These are phyloP conservation scores for Cercospora zeae-maydis DNA, from an alignment of 2,329 filamentous ascomycete genomes.

Conservation along the genomic window DNA sequence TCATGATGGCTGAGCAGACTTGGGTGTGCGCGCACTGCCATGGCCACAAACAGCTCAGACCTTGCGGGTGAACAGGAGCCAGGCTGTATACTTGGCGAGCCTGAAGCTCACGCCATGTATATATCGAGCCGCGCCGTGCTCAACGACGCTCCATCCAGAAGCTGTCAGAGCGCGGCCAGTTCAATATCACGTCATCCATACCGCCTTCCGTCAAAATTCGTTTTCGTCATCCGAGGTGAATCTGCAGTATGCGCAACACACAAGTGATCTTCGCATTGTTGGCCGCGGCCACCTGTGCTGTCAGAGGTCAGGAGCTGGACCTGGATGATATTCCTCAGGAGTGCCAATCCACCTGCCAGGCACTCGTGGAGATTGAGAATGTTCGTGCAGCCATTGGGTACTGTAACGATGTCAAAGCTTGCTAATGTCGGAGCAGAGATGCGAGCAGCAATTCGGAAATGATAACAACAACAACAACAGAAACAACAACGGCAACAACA, in stretches of 20 bases:
- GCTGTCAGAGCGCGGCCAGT: neutral
- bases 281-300: constrained; percentile 16
- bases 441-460: constrained; percentile 15
- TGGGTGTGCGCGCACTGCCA: constrained; percentile 2
- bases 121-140: neutral
- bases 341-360: constrained; percentile 12
- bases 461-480: constrained; percentile 12
- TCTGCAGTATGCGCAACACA: constrained; percentile 13
- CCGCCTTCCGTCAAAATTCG: neutral
- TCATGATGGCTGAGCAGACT: constrained; percentile 16
- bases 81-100: neutral
- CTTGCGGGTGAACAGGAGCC: neutral
- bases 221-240: neutral
- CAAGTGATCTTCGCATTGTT: constrained; percentile 11
- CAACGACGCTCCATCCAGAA: neutral
- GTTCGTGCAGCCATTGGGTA: neutral
- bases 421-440: constrained; percentile 6
- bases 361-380: constrained; percentile 11
- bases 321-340: constrained; percentile 15
- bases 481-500: constrained; percentile 6
- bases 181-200: neutral
- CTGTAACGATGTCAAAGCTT: neutral
- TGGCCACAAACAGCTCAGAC: constrained; percentile 6
- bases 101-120: neutral
- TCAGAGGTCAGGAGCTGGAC: constrained; percentile 13